Conservation (phyloP, 2,329 filamentous ascomycete species). For the Daldinia sp. region DNA sequence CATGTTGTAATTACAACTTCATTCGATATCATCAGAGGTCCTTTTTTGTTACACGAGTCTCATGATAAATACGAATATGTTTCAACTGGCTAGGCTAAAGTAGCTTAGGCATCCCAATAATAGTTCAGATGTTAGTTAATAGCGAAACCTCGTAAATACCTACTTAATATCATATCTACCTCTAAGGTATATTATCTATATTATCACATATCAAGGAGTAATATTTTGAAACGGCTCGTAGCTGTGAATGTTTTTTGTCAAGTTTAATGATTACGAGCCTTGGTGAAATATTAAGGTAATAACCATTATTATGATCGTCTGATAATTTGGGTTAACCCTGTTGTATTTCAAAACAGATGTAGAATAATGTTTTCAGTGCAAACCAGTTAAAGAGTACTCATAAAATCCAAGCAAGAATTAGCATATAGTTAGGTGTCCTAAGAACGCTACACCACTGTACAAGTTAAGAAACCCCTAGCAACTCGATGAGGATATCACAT, state of each 20-base stretch:
- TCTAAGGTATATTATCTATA: too few relatives aligned
- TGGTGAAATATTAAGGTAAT: background rate
- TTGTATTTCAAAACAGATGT: background rate
- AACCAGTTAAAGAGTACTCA: background rate
- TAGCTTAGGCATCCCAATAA: background rate
- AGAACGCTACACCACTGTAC: too few relatives aligned
- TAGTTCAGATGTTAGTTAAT: background rate
- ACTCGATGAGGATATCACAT: background rate
- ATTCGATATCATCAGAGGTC: background rate
- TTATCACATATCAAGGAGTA: background rate
- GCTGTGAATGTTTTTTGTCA: background rate
- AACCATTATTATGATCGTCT: background rate
- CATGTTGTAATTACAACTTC: conserved; percentile 2
- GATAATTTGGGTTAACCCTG: background rate
- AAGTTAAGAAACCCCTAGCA: too few relatives aligned
- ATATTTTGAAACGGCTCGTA: background rate
- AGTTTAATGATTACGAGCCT: background rate
- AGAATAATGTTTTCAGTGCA: background rate
- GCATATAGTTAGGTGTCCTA: background rate
- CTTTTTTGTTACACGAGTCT: background rate
- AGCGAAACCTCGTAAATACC: too few relatives aligned
- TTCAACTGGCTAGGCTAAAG: background rate
- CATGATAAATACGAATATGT: background rate
- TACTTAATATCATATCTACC: too few relatives aligned
- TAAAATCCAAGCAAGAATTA: background rate